A percentile compares a stretch with the other conserved stretches of the same genome.
These are phyloP conservation scores for Colletotrichum coccodes DNA, from an alignment of 2,329 filamentous ascomycete genomes.

Conservation along the genomic window DNA sequence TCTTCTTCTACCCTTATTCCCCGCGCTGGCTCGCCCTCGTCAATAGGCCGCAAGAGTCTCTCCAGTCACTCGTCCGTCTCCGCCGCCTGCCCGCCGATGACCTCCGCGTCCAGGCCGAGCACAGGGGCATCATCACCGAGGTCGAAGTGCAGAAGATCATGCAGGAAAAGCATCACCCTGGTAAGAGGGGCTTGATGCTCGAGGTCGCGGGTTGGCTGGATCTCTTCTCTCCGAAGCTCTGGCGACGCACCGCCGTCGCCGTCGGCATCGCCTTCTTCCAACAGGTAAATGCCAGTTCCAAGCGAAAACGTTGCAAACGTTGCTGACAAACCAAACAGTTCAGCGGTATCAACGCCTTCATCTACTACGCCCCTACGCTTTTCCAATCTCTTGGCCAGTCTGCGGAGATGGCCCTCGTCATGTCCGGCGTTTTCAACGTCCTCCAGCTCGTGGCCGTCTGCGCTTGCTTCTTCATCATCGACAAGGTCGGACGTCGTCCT, in stretches of 20 bases:
- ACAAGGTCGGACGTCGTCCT: slow-evolving; percentile 50
- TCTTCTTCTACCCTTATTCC: slow-evolving; percentile 56
- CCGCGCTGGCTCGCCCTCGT: slow-evolving; percentile 56
- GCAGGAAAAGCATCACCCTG: slow-evolving; percentile 48
- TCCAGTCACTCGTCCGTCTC: slow-evolving; percentile 49
- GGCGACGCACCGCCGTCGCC: slow-evolving; percentile 52
- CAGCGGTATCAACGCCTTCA: slow-evolving; percentile 37
- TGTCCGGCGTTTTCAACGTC: slow-evolving; percentile 48
- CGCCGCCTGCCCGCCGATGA: slow-evolving; percentile 54
- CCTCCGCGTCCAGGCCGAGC: slow-evolving; percentile 55
- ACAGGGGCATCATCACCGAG: slow-evolving; percentile 60
- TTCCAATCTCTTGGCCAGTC: slow-evolving; percentile 41
- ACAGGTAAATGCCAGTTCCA: slow-evolving; percentile 8
- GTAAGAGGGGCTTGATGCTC: slow-evolving; percentile 47
- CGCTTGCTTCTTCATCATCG: slow-evolving; percentile 48
- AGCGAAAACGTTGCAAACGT: too few species aligned
- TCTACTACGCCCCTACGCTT: slow-evolving; percentile 41
- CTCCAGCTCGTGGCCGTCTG: slow-evolving; percentile 44
- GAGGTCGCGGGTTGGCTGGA: slow-evolving; percentile 58
- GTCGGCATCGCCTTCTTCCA: slow-evolving; percentile 42
- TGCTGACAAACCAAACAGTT: not conserved
- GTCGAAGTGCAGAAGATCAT: slow-evolving; percentile 55
- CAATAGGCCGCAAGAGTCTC: slow-evolving; percentile 48
- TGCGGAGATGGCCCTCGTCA: slow-evolving; percentile 41
- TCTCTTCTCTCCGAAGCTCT: slow-evolving; percentile 55